phyloP scores from a whole-genome alignment of 164 flowering plant species.

The Dillenia suffruticosa region DNA sequence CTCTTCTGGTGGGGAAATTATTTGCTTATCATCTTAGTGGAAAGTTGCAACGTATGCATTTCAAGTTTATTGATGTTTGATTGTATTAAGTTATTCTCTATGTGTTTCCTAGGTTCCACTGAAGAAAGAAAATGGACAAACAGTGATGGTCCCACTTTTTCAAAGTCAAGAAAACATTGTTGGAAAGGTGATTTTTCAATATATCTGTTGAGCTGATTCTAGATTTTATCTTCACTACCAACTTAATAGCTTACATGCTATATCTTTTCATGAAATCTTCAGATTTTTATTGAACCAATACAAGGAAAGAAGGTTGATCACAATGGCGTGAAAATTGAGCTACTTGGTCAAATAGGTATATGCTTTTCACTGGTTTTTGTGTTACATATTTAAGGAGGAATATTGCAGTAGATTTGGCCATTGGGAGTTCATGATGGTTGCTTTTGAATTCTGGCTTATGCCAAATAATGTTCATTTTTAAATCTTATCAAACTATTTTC shows the following conservation, averaged over 20 bases:
- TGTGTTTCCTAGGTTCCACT: slow-evolving; percentile 47
- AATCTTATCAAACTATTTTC: no score
- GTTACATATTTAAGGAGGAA: no score
- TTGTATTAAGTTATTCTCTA: neutral
- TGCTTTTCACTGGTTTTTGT: no score
- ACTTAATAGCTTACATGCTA: no score
- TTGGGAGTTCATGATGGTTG: no score
- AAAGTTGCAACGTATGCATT: no score
- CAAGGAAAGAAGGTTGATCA: slow-evolving; percentile 98
- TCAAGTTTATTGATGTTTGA: no score
- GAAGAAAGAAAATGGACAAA: slow-evolving; percentile 90
- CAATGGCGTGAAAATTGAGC: slow-evolving; percentile 95
- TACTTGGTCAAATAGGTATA: slow-evolving; percentile 95
- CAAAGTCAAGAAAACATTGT: slow-evolving; percentile 88
- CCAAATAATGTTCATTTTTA: no score
- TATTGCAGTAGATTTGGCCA: no score
- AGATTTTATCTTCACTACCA: neutral
- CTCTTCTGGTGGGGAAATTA: neutral
- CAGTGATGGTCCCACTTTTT: slow-evolving; percentile 64
- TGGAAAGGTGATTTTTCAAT: slow-evolving; percentile 62
- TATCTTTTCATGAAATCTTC: slow-evolving; percentile 9
- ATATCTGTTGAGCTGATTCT: neutral
- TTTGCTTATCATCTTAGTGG: no score
- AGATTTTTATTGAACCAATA: slow-evolving; percentile 81
- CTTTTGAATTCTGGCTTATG: no score